A percentile compares a stretch with the other conserved stretches of the same genome.
These are phyloP conservation scores for Teratosphaeria zuluensis DNA, from an alignment of 2,329 filamentous ascomycete species.

Conservation along the genomic window DNA sequence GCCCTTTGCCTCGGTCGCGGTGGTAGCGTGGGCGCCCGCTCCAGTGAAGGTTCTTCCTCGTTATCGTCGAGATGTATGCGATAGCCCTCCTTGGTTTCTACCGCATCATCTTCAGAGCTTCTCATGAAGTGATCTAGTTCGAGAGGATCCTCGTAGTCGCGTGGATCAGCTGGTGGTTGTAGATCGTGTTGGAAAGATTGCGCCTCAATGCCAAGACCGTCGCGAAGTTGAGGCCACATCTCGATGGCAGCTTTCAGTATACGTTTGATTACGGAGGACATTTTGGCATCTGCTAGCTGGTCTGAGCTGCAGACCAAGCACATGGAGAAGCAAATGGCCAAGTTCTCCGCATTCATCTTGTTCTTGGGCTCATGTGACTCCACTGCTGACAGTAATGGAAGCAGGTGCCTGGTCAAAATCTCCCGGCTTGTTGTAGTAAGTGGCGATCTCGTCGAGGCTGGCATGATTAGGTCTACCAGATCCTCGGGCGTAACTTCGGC, in stretches of 20 bases:
- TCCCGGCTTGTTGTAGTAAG: conserved; percentile 37
- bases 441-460: conserved; percentile 36
- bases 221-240: conserved; percentile 34
- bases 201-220: conserved; percentile 31
- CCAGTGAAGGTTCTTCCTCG: background rate
- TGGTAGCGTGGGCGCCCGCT: conserved; percentile 4
- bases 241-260: conserved; percentile 41
- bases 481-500: conserved; percentile 31
- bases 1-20: conserved; percentile 4
- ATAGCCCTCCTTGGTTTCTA: conserved; percentile 14
- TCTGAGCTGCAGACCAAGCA: conserved; percentile 43
- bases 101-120: conserved; percentile 3
- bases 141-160: conserved; percentile 41
- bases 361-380: conserved; percentile 38
- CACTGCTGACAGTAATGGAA: conserved; percentile 42
- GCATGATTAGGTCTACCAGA: conserved; percentile 37
- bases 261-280: conserved; percentile 41
- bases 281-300: conserved; percentile 45
- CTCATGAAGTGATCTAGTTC: conserved; percentile 16
- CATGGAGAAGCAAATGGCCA: conserved; percentile 46
- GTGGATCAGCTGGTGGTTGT: conserved; percentile 28
- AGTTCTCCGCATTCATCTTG: conserved; percentile 46
- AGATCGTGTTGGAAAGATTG: conserved; percentile 32
- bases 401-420: conserved; percentile 41
- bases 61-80: conserved; percentile 35